Conservation (phyloP, 768 basidiomycete genomes). For the Leucosporidium scottii region DNA sequence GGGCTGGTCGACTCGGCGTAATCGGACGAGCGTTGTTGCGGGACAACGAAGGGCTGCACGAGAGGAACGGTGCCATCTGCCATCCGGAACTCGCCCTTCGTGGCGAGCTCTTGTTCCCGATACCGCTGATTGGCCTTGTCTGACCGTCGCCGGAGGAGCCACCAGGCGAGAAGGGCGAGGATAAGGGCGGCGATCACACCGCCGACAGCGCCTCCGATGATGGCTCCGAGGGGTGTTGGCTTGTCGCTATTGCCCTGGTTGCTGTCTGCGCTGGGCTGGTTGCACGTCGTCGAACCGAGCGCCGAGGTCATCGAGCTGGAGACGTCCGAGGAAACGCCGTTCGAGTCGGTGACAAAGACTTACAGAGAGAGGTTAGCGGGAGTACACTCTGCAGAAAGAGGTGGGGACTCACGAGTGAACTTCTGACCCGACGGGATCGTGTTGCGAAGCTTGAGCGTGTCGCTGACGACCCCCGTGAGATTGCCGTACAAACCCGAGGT, state of each 20-base stretch:
- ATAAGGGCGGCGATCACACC: constrained; percentile 13
- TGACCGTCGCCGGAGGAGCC: constrained; percentile 1
- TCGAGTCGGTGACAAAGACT: constrained; percentile 27
- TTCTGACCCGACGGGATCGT: constrained; percentile 11
- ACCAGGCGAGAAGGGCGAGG: constrained; percentile 18
- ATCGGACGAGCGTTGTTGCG: background rate
- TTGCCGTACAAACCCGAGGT: constrained; percentile 16
- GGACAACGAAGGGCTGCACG: constrained; percentile 25
- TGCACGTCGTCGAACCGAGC: constrained; percentile 4
- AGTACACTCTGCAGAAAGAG: too few species aligned
- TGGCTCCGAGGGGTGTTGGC: constrained; percentile 6
- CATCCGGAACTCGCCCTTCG: constrained; percentile 20
- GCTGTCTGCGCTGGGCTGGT: background rate
- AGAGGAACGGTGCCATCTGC: constrained; percentile 25
- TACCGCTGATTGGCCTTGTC: constrained; percentile 6
- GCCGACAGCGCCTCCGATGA: constrained; percentile 27
- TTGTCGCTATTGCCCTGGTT: background rate
- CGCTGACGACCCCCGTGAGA: constrained; percentile 2
- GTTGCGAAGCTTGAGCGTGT: constrained; percentile 12
- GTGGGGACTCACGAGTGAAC: constrained; percentile 17
- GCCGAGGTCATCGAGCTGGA: background rate
- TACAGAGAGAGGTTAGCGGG: too few species aligned
- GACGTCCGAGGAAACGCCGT: background rate
- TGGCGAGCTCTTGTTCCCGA: background rate
- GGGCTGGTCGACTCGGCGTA: constrained; percentile 9